Evolutionary conservation across 1,284 basidiomycete species (phyloP), one percentile per base, ranked within the genome.

Genomic region (Phenoliferia sp.): DNA sequence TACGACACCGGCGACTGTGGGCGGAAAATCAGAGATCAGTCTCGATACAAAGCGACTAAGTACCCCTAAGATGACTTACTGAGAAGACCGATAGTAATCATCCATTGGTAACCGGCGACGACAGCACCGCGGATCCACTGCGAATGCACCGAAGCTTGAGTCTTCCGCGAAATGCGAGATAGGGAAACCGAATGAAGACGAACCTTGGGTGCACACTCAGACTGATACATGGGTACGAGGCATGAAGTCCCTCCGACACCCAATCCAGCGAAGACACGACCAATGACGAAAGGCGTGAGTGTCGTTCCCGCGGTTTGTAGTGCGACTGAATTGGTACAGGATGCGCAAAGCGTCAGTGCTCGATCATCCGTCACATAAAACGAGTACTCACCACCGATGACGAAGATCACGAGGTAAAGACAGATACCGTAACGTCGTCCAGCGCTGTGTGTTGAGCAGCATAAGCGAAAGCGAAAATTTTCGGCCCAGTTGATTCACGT

Each of bases 111-210:
- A 77, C 67, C 70, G 81, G 82, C 79, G 59, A 94, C 90, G 76
- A 94, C 83, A 60, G 89, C 87, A 77, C 92, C 92, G 80, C 92
- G 87, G 75, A 90, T 86, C 84, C 86, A 87, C 77, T n/a, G n/a
- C n/a, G n/a, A n/a, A n/a, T n/a, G n/a, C n/a, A n/a, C n/a, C n/a
- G n/a, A n/a, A n/a, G n/a, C n/a, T n/a, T n/a, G n/a, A n/a, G n/a
- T n/a, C n/a, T n/a, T n/a, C n/a, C n/a, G n/a, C n/a, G n/a, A n/a
- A n/a, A n/a, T n/a, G n/a, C n/a, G n/a, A n/a, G n/a, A n/a, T n/a
- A n/a, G n/a, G n/a, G n/a, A n/a, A n/a, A n/a, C n/a, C n/a, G n/a
- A n/a, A n/a, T n/a, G n/a, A n/a, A n/a, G n/a, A n/a, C n/a, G n/a
- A n/a, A n/a, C n/a, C n/a, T 88, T 86, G 61, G 88, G 88, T 9